Percentiles rank a stretch among this genome's conserved stretches.
Evolutionary conservation across 192 early-diverging fungal genomes (phyloP).

Genomic region (Phlyctochytrium bullatum): DNA sequence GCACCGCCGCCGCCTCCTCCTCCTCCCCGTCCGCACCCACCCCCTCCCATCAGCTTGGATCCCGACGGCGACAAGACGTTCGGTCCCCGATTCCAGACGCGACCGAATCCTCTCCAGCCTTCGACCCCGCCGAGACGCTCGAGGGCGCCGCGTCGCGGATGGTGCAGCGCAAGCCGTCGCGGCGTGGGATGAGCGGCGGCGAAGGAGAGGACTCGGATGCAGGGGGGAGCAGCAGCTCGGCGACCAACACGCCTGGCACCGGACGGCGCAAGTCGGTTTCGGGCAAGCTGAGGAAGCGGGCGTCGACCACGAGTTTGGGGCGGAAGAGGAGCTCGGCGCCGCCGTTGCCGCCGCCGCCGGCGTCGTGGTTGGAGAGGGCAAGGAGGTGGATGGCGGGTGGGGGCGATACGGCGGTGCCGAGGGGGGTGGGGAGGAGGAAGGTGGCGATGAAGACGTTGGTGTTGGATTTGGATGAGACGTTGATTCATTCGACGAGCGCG

Average conservation of each 20-base stretch:
- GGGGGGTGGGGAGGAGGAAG: too few species aligned
- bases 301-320: not conserved
- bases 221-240: not conserved
- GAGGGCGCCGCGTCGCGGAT: not conserved
- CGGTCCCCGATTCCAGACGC: too few species aligned
- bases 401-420: too few species aligned
- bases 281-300: too few species aligned
- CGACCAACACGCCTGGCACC: not conserved
- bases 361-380: too few species aligned
- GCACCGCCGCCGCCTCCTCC: too few species aligned
- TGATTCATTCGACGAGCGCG: slow-evolving; percentile 76
- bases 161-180: not conserved
- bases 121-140: not conserved
- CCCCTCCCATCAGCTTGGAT: not conserved
- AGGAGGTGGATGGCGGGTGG: too few species aligned
- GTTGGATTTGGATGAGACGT: slow-evolving; percentile 66
- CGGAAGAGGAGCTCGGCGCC: not conserved
- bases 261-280: not conserved
- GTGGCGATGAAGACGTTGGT: slow-evolving; percentile 48
- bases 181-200: not conserved
- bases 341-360: not conserved
- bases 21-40: not conserved
- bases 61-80: too few species aligned
- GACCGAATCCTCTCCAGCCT: too few species aligned
- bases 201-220: not conserved